These are phyloP conservation scores for Trichosporon faecale DNA, from an alignment of 1,284 basidiomycete species.

Conservation along the genomic window DNA sequence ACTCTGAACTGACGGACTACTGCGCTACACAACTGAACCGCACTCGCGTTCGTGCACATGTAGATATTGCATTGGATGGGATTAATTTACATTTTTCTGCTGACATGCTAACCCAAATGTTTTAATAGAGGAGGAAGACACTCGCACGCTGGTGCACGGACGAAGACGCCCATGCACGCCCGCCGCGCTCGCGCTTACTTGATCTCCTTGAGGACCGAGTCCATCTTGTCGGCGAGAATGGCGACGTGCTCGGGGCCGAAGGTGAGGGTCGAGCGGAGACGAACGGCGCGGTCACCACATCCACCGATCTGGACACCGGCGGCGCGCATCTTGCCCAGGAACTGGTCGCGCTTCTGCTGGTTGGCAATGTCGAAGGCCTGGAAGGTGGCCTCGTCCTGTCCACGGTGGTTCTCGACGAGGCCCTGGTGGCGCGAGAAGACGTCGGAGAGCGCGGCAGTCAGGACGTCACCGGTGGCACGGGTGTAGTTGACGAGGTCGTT, in stretches of 20 bases:
- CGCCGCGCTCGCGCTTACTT: constrained; percentile 10
- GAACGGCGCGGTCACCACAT: constrained; percentile 51
- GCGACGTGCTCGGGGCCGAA: constrained; percentile 55
- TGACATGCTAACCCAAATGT: background rate
- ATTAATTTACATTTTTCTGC: background rate
- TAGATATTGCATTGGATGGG: background rate
- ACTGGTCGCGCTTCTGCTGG: constrained; percentile 50
- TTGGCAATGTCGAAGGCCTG: constrained; percentile 55
- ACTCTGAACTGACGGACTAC: background rate
- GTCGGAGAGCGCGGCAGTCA: constrained; percentile 44
- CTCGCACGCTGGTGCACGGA: background rate
- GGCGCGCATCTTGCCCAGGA: constrained; percentile 53
- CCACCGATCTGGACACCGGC: constrained; percentile 49
- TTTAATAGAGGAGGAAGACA: background rate
- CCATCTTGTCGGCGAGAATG: constrained; percentile 49
- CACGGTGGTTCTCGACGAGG: constrained; percentile 52
- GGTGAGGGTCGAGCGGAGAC: constrained; percentile 56
- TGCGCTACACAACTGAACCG: too few relatives aligned
- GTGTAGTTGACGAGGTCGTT: constrained; percentile 52
- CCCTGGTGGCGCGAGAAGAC: constrained; percentile 33
- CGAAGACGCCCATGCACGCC: too few relatives aligned
- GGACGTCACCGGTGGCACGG: constrained; percentile 45
- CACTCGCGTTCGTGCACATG: background rate
- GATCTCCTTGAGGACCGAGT: constrained; percentile 40
- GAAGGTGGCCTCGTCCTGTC: constrained; percentile 56